These are phyloP conservation scores for Nemania abortiva DNA, from an alignment of 2,329 filamentous ascomycete species.

Conservation along the genomic window DNA sequence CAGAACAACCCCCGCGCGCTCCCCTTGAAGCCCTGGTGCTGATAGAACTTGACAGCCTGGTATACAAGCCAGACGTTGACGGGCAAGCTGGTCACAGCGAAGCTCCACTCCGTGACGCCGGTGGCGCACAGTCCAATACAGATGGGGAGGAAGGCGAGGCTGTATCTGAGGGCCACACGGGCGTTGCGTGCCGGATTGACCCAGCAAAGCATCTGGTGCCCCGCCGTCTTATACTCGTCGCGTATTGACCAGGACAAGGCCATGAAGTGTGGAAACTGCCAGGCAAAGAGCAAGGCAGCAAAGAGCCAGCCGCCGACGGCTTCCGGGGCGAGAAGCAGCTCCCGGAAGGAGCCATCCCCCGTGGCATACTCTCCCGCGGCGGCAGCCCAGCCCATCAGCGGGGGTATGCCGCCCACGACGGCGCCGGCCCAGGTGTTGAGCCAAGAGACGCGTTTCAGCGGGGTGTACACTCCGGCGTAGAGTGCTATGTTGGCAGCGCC, in stretches of 20 bases:
- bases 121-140: conserved; percentile 83
- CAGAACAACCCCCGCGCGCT: conserved; percentile 90
- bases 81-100: conserved; percentile 81
- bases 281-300: conserved; percentile 86
- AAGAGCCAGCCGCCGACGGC: conserved; percentile 89
- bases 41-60: conserved; percentile 86
- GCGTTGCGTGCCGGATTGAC: conserved; percentile 87
- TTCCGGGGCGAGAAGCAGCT: conserved; percentile 76
- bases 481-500: conserved; percentile 87
- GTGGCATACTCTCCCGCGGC: conserved; percentile 90
- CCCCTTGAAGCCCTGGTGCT: conserved; percentile 79
- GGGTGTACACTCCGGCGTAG: conserved; percentile 93
- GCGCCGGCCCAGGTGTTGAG: conserved; percentile 97
- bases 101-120: conserved; percentile 87
- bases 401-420: conserved; percentile 91
- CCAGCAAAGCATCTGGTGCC: conserved; percentile 83
- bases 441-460: conserved; percentile 86
- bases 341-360: conserved; percentile 78
- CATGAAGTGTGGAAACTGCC: conserved; percentile 99
- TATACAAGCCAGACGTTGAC: conserved; percentile 88
- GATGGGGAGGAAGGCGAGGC: conserved; percentile 85
- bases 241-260: conserved; percentile 88
- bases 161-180: conserved; percentile 89
- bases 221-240: conserved; percentile 84
- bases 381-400: conserved; percentile 97